Evolutionary conservation across 1,284 basidiomycete species (phyloP).

Genomic region (Schizophyllum amplum): DNA sequence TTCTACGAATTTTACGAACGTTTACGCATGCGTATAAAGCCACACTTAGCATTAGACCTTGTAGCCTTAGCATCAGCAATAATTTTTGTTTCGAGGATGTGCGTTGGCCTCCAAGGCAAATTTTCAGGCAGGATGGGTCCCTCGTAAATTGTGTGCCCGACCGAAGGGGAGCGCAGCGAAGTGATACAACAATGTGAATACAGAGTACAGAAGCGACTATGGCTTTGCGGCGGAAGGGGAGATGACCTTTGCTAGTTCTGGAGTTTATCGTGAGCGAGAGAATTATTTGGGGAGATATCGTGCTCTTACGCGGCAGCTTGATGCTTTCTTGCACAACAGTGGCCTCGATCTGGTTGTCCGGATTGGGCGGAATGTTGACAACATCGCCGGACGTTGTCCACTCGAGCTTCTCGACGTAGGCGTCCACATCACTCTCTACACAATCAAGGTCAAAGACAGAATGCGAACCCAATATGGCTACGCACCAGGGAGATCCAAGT

Average conservation of each 20-base stretch:
- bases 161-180: background rate
- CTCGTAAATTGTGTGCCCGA: too few species aligned
- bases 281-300: slow-evolving; percentile 3
- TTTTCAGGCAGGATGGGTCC: too few species aligned
- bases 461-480: slow-evolving; percentile 19
- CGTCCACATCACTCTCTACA: slow-evolving; percentile 51
- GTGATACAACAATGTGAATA: background rate
- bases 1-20: background rate
- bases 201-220: background rate
- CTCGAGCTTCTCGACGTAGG: slow-evolving; percentile 62
- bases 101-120: too few species aligned
- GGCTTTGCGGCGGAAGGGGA: slow-evolving; percentile 47
- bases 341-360: slow-evolving; percentile 93
- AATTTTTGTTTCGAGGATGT: too few species aligned
- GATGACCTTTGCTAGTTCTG: slow-evolving; percentile 82
- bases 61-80: too few species aligned
- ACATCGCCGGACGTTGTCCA: slow-evolving; percentile 61
- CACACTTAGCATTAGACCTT: background rate
- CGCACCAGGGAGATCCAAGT: slow-evolving; percentile 64
- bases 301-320: slow-evolving; percentile 74
- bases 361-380: slow-evolving; percentile 74
- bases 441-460: slow-evolving; percentile 11
- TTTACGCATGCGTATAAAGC: background rate
- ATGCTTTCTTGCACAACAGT: slow-evolving; percentile 91
- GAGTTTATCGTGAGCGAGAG: slow-evolving; percentile 7